These are phyloP conservation scores for Atkinsonella hypoxylon DNA, from an alignment of 2,329 filamentous ascomycete species.

Conservation along the genomic window DNA sequence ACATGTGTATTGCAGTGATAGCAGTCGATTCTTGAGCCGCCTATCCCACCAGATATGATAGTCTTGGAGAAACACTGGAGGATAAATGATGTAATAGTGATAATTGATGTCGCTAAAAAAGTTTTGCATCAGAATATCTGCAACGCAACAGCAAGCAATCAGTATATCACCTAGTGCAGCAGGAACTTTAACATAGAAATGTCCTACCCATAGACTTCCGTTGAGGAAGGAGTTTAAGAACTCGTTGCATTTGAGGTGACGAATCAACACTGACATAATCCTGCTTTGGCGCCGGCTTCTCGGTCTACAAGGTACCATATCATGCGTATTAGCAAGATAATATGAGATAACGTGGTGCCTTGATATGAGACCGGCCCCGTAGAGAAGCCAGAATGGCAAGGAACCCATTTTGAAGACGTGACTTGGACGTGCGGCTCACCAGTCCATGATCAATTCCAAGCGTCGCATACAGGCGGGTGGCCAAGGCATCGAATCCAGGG, in stretches of 20 bases:
- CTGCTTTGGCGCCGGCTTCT: slow-evolving; percentile 8
- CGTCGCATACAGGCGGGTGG: slow-evolving; percentile 12
- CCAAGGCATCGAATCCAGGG: slow-evolving; percentile 11
- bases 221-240: slow-evolving; percentile 14
- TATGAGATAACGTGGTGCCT: not conserved
- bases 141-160: not conserved
- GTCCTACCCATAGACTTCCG: slow-evolving; percentile 16
- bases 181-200: not conserved
- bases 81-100: slow-evolving; percentile 22
- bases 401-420: not conserved
- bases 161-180: not conserved
- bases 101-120: slow-evolving; percentile 20
- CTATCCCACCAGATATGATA: slow-evolving; percentile 21
- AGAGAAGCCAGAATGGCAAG: not conserved
- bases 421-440: slow-evolving; percentile 1
- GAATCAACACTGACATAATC: slow-evolving; percentile 11
- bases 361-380: too few species aligned
- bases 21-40: slow-evolving; percentile 8
- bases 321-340: not conserved
- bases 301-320: slow-evolving; percentile 4
- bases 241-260: slow-evolving; percentile 13
- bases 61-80: slow-evolving; percentile 16
- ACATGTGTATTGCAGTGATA: slow-evolving; percentile 18
- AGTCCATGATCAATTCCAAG: slow-evolving; percentile 11
- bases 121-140: slow-evolving; percentile 17